Evolutionary conservation across 306 rosid genomes (phyloP).

Genomic region (Prunus mira): DNA sequence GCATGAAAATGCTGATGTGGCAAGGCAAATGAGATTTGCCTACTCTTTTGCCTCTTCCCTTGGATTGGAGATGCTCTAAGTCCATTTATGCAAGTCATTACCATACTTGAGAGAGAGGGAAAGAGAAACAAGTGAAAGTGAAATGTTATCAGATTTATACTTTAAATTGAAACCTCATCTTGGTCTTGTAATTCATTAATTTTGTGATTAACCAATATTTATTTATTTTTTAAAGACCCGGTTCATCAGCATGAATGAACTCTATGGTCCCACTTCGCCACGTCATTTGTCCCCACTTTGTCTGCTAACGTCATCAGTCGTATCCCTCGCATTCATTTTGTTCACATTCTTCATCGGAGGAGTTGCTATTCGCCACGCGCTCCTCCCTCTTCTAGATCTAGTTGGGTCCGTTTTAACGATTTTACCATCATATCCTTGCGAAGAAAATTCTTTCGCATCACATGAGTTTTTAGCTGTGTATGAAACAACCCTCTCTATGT

Average conservation of each 20-base stretch:
- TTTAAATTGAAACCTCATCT: neutral
- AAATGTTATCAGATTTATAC: neutral
- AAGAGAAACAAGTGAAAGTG: neutral
- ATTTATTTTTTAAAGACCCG: neutral
- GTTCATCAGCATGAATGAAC: neutral
- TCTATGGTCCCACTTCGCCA: neutral
- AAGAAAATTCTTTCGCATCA: neutral
- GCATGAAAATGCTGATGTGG: no score
- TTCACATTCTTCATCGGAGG: neutral
- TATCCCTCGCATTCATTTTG: neutral
- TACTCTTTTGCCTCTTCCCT: no score
- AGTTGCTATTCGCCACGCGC: neutral
- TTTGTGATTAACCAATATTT: neutral
- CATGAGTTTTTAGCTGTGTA: no score
- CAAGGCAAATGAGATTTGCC: no score
- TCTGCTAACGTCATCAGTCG: neutral
- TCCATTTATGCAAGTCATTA: neutral
- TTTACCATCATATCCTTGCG: neutral
- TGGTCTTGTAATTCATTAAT: neutral
- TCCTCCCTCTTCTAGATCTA: neutral
- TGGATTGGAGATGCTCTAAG: no score
- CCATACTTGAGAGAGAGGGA: neutral
- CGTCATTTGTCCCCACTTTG: constrained; percentile 1
- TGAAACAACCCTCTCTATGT: no score
- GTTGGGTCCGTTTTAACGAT: neutral